These are phyloP conservation scores for Leccinum longicurvipes DNA, from an alignment of 768 basidiomycete species.

Conservation along the genomic window DNA sequence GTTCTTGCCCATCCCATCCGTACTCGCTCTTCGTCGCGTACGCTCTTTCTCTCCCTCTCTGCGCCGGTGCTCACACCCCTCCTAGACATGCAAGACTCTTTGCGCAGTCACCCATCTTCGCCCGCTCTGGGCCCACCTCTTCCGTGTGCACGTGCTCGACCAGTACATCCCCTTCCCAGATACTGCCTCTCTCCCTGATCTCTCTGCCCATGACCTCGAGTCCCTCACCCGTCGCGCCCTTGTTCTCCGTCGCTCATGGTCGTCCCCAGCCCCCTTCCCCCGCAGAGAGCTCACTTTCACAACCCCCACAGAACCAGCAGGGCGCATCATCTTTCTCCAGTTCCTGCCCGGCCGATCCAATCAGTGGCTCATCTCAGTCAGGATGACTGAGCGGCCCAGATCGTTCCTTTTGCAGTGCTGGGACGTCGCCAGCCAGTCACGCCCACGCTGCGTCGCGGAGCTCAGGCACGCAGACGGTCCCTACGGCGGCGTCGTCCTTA, in stretches of 20 bases:
- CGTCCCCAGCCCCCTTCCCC: constrained; percentile 35
- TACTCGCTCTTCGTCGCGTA: constrained; percentile 49
- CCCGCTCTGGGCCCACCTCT: constrained; percentile 47
- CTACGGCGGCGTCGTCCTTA: constrained; percentile 46
- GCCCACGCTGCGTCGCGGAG: constrained; percentile 42
- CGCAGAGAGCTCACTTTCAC: constrained; percentile 26
- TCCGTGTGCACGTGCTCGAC: constrained; percentile 40
- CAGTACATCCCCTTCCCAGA: constrained; percentile 47
- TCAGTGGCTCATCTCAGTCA: constrained; percentile 48
- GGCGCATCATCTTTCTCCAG: constrained; percentile 43
- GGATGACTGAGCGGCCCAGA: constrained; percentile 22
- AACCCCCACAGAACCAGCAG: constrained; percentile 20
- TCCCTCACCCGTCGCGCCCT: constrained; percentile 37
- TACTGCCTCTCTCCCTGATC: constrained; percentile 28
- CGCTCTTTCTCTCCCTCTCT: constrained; percentile 6
- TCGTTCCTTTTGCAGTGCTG: constrained; percentile 51
- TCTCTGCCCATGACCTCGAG: constrained; percentile 48
- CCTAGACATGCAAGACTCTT: constrained; percentile 48
- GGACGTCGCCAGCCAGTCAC: constrained; percentile 40
- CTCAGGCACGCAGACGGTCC: constrained; percentile 31
- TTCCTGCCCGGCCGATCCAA: constrained; percentile 44
- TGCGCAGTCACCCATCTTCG: constrained; percentile 42
- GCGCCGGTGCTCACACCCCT: not conserved
- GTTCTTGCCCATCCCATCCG: constrained; percentile 38
- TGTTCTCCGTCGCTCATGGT: constrained; percentile 49